Conservation (phyloP, 495 filamentous ascomycete species). For the Talaromyces borbonicus region DNA sequence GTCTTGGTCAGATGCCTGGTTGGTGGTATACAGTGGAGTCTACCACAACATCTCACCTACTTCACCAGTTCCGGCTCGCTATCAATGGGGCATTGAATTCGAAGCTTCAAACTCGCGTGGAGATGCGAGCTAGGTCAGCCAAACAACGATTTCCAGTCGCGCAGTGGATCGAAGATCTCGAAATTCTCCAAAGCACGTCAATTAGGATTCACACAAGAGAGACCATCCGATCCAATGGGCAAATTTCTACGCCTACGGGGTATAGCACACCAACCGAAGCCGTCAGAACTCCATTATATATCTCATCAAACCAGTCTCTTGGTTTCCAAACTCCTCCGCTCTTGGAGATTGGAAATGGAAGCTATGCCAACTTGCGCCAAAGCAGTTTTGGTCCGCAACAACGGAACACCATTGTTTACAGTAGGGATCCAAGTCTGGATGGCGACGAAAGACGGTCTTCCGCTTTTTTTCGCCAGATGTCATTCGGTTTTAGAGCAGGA, state of each 20-base stretch:
- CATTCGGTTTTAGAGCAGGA: slow-evolving; percentile 28
- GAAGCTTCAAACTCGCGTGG: slow-evolving; percentile 44
- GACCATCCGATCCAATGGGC: slow-evolving; percentile 23
- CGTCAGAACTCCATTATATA: slow-evolving; percentile 27
- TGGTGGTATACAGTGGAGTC: slow-evolving; percentile 66
- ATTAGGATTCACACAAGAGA: slow-evolving; percentile 40
- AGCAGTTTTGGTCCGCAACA: slow-evolving; percentile 37
- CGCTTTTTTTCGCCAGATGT: slow-evolving; percentile 28
- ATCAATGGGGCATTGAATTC: slow-evolving; percentile 58
- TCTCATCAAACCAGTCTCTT: slow-evolving; percentile 33
- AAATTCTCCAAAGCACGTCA: slow-evolving; percentile 48
- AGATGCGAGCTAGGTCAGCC: slow-evolving; percentile 68
- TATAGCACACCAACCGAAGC: slow-evolving; percentile 32
- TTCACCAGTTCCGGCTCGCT: slow-evolving; percentile 63
- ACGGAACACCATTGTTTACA: slow-evolving; percentile 39
- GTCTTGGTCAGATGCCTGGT: slow-evolving; percentile 72
- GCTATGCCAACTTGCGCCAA: slow-evolving; percentile 35
- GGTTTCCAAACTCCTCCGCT: slow-evolving; percentile 31
- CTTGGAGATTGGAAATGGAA: slow-evolving; percentile 32
- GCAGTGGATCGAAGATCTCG: slow-evolving; percentile 55
- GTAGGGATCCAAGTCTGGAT: slow-evolving; percentile 31
- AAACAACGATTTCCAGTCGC: slow-evolving; percentile 69
- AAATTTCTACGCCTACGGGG: slow-evolving; percentile 21
- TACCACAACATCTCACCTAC: slow-evolving; percentile 55
- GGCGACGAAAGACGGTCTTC: slow-evolving; percentile 24